A percentile compares a stretch with the other conserved stretches of the same genome.
Conservation (phyloP, 1,284 basidiomycete genomes). For the Afroboletus lepidellus region DNA sequence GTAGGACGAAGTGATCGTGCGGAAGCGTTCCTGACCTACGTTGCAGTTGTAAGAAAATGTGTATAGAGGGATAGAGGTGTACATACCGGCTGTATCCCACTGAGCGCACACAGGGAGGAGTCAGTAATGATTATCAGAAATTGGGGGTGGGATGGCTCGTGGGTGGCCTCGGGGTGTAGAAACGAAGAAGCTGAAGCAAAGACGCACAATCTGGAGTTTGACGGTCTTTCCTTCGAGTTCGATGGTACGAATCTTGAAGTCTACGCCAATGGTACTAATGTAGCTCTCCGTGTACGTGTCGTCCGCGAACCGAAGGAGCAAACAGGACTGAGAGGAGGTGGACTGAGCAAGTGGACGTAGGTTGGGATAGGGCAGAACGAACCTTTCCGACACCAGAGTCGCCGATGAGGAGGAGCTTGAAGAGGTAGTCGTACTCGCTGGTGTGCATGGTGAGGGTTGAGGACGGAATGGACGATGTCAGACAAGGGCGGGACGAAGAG, state of each 20-base stretch:
- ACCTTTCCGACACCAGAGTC: slow-evolving; percentile 98
- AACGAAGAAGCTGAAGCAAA: slow-evolving; percentile 9
- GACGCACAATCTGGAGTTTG: slow-evolving; percentile 96
- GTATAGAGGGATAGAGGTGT: not conserved
- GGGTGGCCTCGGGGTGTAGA: not conserved
- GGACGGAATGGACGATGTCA: slow-evolving; percentile 18
- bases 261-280: slow-evolving; percentile 98
- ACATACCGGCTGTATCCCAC: slow-evolving; percentile 93
- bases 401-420: slow-evolving; percentile 92
- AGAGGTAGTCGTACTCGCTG: slow-evolving; percentile 96
- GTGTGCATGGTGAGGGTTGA: slow-evolving; percentile 65
- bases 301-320: slow-evolving; percentile 97
- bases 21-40: slow-evolving; percentile 91
- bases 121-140: slow-evolving; percentile 10
- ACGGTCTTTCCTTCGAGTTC: slow-evolving; percentile 99
- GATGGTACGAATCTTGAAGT: slow-evolving; percentile 99
- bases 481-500: slow-evolving; percentile 24
- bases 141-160: not conserved
- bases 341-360: slow-evolving; percentile 15
- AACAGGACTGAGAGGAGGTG: slow-evolving; percentile 75
- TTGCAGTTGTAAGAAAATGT: not conserved
- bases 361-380: slow-evolving; percentile 27
- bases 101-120: slow-evolving; percentile 14
- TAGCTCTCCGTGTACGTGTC: slow-evolving; percentile 99
- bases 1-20: slow-evolving; percentile 96